These are phyloP conservation scores for Diaporthe amygdali DNA, from an alignment of 2,329 filamentous ascomycete species.

Conservation along the genomic window DNA sequence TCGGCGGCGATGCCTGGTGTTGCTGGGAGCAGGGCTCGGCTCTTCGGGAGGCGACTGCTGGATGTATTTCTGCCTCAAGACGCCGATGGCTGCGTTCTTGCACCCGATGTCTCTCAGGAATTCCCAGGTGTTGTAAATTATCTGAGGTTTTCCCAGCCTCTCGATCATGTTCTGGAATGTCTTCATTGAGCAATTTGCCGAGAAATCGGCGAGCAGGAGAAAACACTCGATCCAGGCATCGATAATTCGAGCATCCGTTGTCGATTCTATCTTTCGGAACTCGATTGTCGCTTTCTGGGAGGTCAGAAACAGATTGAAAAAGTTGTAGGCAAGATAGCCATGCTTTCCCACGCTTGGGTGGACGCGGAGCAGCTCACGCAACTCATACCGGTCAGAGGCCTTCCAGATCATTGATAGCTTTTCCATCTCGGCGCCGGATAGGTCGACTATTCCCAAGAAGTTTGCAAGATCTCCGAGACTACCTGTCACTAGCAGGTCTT, in stretches of 20 bases:
- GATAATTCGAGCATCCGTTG: neutral
- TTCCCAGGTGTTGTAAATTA: neutral
- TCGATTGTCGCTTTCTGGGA: neutral
- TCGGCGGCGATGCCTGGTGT: neutral
- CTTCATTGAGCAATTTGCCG: neutral
- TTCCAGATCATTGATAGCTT: neutral
- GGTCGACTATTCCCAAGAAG: neutral
- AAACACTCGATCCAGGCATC: neutral
- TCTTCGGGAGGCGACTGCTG: neutral
- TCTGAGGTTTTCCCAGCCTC: neutral
- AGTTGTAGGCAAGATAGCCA: neutral
- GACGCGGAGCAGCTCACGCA: neutral
- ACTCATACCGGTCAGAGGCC: neutral
- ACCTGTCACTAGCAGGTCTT: too few relatives aligned
- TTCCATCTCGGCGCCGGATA: neutral
- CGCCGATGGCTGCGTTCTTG: neutral
- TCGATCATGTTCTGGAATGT: neutral
- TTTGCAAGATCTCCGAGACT: too few relatives aligned
- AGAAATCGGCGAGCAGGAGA: neutral
- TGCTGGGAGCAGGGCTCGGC: neutral
- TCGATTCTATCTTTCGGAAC: neutral
- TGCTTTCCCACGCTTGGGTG: neutral
- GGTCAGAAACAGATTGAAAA: neutral
- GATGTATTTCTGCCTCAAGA: neutral
- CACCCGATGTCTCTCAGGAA: neutral